Evolutionary conservation across 1,139 yeast genomes (phyloP), one percentile per base, ranked within the genome.

Genomic region (Debaryomyces sp.): DNA sequence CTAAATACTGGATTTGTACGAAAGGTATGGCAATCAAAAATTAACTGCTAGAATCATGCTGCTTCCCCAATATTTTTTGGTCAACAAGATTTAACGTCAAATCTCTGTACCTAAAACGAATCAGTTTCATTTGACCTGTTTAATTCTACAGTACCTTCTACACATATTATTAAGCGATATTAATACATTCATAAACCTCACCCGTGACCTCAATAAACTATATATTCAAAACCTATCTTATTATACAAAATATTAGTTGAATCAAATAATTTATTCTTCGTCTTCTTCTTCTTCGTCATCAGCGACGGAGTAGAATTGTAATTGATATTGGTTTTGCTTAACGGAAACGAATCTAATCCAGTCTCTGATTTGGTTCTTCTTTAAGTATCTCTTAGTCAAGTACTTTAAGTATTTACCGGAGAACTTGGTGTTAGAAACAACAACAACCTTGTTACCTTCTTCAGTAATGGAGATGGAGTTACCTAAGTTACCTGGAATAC

Each of bases 331-430:
- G 87, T 94, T 91, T 80, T 89, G 90, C 83, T 91, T 87, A 73
- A 89, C 85, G 64, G 99, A 89, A 66, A 94, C 97, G 72, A 95
- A 94, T 87, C 99, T 95, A 80, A 95, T 91, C 99, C 99, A 94
- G 84, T 94, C 99, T 84, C 95, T 88, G 83, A 92, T 89, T 81
- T 89, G 96, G 95, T 91, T 90, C 90, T 94, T 94, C 96, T 94
- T 94, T 80, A 94, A 89, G 95, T 90, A 94, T 86, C 96, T 92
- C 91, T 94, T 94, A 73, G 98, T 89, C 77, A 94, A 84, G 94
- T 92, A 94, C 85, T 94, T 94, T 78, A 91, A 88, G 96, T 94
- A 94, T 84, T 95, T 94, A 82, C 99, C 99, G 66, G 98, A 91
- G 94, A 95, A 94, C 82, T 90, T 87, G 79, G 96, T 80, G 80